Evolutionary conservation across 129 eudicot genomes (phyloP).

Genomic region (Heracleum sosnowskyi): DNA sequence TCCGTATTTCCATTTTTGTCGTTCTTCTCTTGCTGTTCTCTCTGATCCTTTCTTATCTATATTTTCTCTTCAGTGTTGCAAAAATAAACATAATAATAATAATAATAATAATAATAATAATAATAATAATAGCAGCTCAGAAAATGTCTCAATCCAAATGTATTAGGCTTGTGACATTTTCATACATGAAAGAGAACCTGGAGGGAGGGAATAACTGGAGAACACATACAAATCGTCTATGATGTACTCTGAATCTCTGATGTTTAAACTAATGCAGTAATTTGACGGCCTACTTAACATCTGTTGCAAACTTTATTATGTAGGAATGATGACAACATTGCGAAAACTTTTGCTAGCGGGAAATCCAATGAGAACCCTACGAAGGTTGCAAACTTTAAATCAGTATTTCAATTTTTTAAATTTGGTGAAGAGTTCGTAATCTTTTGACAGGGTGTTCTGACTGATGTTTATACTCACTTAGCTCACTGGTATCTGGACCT

Average conservation of each 20-base stretch:
- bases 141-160: neutral
- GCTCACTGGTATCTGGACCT: conserved; percentile 89
- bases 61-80: neutral
- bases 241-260: neutral
- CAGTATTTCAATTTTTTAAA: neutral
- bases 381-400: conserved; percentile 49
- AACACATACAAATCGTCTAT: neutral
- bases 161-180: neutral
- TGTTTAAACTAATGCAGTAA: neutral
- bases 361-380: conserved; percentile 81
- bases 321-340: conserved; percentile 86
- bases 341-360: conserved; percentile 86
- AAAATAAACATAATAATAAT: neutral
- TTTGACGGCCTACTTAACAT: neutral
- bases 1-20: neutral
- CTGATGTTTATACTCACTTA: conserved; percentile 19
- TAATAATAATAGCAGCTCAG: neutral
- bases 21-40: neutral
- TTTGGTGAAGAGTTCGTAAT: neutral
- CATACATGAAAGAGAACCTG: neutral
- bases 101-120: too few species aligned
- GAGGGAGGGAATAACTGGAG: neutral
- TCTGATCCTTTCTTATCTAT: neutral
- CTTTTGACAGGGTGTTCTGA: conserved; percentile 9
- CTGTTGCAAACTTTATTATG: conserved; percentile 13